Conservation (phyloP, 495 filamentous ascomycete genomes). For the Amorphotheca resinae region DNA sequence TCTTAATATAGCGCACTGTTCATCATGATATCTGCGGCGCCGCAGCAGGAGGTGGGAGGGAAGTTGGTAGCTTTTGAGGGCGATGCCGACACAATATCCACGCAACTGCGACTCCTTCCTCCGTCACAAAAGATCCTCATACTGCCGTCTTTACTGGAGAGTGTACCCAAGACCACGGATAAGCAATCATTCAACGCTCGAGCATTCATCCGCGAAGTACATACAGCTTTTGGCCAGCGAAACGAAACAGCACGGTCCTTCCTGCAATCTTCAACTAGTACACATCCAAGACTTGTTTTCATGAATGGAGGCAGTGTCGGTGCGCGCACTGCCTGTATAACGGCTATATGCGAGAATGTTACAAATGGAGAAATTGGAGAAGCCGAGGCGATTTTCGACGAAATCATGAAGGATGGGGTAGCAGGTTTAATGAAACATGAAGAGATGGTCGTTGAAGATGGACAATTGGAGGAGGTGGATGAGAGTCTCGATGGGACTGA, state of each 20-base stretch:
- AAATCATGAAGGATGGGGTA: constrained; percentile 31
- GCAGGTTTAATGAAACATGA: constrained; percentile 20
- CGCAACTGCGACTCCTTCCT: constrained; percentile 38
- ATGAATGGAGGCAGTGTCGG: constrained; percentile 37
- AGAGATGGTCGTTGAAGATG: not conserved
- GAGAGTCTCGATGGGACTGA: not conserved
- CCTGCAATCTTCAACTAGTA: constrained; percentile 26
- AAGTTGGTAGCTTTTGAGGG: constrained; percentile 41
- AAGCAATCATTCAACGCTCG: constrained; percentile 23
- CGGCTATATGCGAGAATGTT: constrained; percentile 29
- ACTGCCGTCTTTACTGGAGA: constrained; percentile 31
- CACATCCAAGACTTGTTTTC: constrained; percentile 35
- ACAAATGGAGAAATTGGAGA: constrained; percentile 27
- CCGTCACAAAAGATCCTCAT: constrained; percentile 35
- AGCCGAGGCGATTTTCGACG: constrained; percentile 32
- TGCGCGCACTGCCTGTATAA: constrained; percentile 31
- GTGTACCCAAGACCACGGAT: constrained; percentile 14
- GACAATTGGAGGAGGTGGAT: not conserved
- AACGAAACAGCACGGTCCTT: constrained; percentile 32
- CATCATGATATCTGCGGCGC: not conserved
- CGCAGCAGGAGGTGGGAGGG: constrained; percentile 18
- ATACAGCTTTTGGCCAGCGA: constrained; percentile 29
- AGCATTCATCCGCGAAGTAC: constrained; percentile 28
- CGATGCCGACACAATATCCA: constrained; percentile 31
- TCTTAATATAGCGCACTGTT: not conserved